Evolutionary conservation across 2,329 filamentous ascomycete species (phyloP), one percentile per base, ranked within the genome.

Genomic region (Aspergillus candidus): DNA sequence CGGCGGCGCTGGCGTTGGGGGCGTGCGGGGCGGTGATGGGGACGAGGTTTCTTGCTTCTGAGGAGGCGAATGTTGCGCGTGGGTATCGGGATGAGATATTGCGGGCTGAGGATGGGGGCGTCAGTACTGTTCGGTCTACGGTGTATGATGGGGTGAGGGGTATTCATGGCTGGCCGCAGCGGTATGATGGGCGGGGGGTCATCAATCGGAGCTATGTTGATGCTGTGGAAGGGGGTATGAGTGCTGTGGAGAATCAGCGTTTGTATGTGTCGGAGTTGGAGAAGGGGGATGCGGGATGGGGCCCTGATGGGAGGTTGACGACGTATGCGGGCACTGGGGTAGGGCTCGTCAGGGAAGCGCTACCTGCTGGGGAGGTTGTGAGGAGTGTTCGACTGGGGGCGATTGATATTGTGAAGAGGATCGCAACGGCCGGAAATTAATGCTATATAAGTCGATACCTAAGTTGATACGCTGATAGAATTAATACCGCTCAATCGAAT

Each of bases 261-360:
- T 47, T 69, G 22, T 74, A 76, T 59, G 59, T 71, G 30, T 63
- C 72, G 50, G 78, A 77, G 32, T 54, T 74, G 55, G 60, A 69
- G 54, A 68, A 60, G 63, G 76, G 74, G 2, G 74, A 79, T 60
- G 63, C 60, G 12, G 69, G 76, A 38, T 75, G 77, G 75, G 78
- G 77, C 17, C 64, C 63, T 1, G 60, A 72, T 8, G 77, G 72
- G 4, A 70, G 80, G 46, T 66, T 83, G 67, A 80, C 77, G 4
- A 78, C 78, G 8, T 84, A 82, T 69, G 79, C 78, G 11, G 80
- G 81, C 4, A 76, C 76, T 14, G 80, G 73, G 0, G 75, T 84
- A 11, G 81, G 81, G 0, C 64, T 84, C 48, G 69, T 83, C 2
- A 75, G 62, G 36, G 61, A 72, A 32, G 66, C 78, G 1, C 69